A percentile compares a stretch with the other conserved stretches of the same genome.
These are phyloP conservation scores for Pseudisothecium myosuroides DNA, from an alignment of 225 moss, liverwort and hornwort species.

Conservation along the genomic window DNA sequence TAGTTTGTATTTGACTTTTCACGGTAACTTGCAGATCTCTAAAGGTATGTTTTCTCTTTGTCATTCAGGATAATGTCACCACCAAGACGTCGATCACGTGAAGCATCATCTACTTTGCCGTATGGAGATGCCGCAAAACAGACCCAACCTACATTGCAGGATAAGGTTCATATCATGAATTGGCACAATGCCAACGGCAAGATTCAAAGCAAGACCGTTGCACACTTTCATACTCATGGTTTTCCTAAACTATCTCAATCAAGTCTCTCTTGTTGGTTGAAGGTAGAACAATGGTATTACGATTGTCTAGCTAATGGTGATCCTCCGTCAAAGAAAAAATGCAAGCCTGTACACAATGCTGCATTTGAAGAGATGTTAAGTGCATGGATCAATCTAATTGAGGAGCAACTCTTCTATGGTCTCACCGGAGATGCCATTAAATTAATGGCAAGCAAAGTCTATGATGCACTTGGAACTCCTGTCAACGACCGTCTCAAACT, in stretches of 20 bases:
- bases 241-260: background rate
- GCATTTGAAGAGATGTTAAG: background rate
- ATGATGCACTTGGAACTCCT: background rate
- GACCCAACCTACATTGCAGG: too few relatives aligned
- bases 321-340: background rate
- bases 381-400: background rate
- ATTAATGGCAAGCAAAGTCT: background rate
- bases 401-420: background rate
- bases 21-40: accelerated
- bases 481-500: background rate
- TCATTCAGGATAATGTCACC: background rate
- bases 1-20: background rate
- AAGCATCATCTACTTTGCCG: background rate
- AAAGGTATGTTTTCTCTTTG: accelerated
- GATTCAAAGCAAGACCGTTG: background rate
- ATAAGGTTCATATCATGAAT: background rate
- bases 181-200: background rate
- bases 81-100: accelerated
- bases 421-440: background rate
- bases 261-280: background rate
- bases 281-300: background rate
- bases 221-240: background rate
- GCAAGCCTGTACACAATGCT: background rate
- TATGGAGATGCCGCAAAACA: background rate
- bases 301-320: background rate